phyloP scores from a whole-genome alignment of 805 yeast genomes.

The Ogataea pilisensis region DNA sequence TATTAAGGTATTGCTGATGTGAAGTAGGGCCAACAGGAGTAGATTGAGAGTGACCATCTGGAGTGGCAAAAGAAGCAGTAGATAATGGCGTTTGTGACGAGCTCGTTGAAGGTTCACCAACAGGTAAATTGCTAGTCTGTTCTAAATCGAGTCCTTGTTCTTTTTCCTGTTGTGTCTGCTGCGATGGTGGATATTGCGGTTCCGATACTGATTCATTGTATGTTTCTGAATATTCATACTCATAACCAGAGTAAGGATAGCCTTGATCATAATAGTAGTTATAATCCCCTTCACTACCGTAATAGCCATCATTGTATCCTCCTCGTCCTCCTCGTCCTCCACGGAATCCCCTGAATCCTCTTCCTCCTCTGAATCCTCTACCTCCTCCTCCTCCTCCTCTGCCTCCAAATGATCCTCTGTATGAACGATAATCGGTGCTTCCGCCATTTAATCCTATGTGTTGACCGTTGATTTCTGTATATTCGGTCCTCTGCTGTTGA shows the following conservation, averaged over 20 bases:
- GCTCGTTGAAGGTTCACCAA: too few relatives aligned
- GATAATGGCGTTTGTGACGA: too few relatives aligned
- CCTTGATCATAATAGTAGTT: not conserved
- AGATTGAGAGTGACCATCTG: too few relatives aligned
- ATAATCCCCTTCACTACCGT: not conserved
- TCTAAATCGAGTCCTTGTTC: not conserved
- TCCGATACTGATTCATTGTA: not conserved
- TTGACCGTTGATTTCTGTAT: not conserved
- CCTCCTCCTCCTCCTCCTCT: slow-evolving; percentile 1
- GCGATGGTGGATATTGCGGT: not conserved
- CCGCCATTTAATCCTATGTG: not conserved
- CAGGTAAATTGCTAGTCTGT: too few relatives aligned
- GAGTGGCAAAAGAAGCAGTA: too few relatives aligned
- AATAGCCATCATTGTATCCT: slow-evolving; percentile 4
- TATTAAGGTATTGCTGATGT: too few relatives aligned
- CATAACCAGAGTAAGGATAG: not conserved
- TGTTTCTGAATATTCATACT: not conserved
- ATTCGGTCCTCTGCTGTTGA: not conserved
- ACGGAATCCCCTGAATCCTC: slow-evolving; percentile 10
- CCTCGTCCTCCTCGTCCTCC: slow-evolving; percentile 11
- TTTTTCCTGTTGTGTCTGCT: not conserved
- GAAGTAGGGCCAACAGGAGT: not conserved
- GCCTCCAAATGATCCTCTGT: not conserved
- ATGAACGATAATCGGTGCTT: not conserved
- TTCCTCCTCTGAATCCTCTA: slow-evolving; percentile 2